Conservation (phyloP, 2,329 filamentous ascomycete genomes). For the Nigrospora osmanthi region DNA sequence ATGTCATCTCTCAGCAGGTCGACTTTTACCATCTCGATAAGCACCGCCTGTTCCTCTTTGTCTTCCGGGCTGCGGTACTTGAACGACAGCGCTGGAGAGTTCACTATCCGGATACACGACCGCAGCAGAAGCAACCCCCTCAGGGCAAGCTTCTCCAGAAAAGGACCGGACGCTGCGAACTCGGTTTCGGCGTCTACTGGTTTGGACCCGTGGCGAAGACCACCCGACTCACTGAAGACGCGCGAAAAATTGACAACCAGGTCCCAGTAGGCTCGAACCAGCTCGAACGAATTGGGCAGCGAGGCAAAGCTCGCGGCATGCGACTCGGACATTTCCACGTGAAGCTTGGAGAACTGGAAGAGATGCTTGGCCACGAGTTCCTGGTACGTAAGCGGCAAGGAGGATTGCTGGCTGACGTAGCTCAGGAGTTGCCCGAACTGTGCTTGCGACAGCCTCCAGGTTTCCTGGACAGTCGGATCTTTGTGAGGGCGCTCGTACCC, state of each 20-base stretch:
- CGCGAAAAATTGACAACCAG: slow-evolving; percentile 71
- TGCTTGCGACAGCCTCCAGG: slow-evolving; percentile 72
- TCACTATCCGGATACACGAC: slow-evolving; percentile 78
- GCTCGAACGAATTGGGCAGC: slow-evolving; percentile 68
- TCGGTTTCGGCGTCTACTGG: slow-evolving; percentile 25
- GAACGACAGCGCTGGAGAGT: slow-evolving; percentile 73
- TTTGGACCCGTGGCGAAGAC: slow-evolving; percentile 38
- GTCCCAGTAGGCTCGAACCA: slow-evolving; percentile 80
- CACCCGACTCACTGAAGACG: slow-evolving; percentile 56
- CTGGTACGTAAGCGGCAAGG: slow-evolving; percentile 43
- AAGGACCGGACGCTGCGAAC: slow-evolving; percentile 31
- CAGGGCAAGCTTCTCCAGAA: slow-evolving; percentile 72
- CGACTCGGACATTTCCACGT: slow-evolving; percentile 72
- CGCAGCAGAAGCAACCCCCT: slow-evolving; percentile 78
- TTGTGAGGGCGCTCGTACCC: slow-evolving; percentile 81
- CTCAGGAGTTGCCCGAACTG: slow-evolving; percentile 72
- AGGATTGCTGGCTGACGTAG: slow-evolving; percentile 50
- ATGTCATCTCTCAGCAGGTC: slow-evolving; percentile 71
- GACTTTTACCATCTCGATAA: slow-evolving; percentile 60
- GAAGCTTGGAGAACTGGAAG: slow-evolving; percentile 84
- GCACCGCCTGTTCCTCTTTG: slow-evolving; percentile 67
- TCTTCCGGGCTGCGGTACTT: slow-evolving; percentile 69
- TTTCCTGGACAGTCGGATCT: slow-evolving; percentile 65
- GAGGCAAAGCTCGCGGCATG: slow-evolving; percentile 79
- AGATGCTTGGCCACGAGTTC: slow-evolving; percentile 75